Conservation (phyloP, 192 early-diverging fungal genomes). For the Coemansia sp. region DNA sequence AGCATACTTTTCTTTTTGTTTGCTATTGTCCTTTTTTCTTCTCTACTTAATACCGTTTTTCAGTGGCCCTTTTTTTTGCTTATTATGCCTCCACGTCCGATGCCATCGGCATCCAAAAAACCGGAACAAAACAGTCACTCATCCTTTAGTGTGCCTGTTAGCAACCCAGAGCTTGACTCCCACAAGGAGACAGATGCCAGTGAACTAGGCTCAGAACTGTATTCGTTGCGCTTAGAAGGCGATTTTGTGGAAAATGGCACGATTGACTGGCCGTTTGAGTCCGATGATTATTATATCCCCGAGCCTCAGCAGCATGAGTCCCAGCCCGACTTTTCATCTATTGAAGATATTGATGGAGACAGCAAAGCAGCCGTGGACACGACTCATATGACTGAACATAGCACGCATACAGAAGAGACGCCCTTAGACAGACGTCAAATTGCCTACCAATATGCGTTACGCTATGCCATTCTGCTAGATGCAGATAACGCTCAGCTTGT, state of each 20-base stretch:
- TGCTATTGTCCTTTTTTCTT: background rate
- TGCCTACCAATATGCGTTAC: conserved; percentile 54
- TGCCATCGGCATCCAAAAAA: conserved; percentile 7
- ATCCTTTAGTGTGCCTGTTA: conserved; percentile 5
- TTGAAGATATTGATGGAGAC: background rate
- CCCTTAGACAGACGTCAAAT: conserved; percentile 22
- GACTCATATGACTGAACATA: background rate
- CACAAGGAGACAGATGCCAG: background rate
- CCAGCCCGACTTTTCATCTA: too few relatives aligned
- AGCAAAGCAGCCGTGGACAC: background rate
- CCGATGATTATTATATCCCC: background rate
- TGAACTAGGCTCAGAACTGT: background rate
- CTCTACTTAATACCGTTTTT: background rate
- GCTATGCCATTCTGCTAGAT: conserved; percentile 51
- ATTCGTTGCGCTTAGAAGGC: conserved; percentile 12
- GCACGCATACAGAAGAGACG: background rate
- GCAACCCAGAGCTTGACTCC: too few relatives aligned
- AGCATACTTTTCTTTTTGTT: background rate
- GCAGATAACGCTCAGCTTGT: conserved; percentile 44
- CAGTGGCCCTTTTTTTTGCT: background rate
- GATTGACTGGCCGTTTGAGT: conserved; percentile 15
- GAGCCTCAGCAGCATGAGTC: too few relatives aligned
- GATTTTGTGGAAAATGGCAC: conserved; percentile 8
- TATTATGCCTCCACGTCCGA: conserved; percentile 19
- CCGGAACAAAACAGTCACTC: background rate